A percentile compares a stretch with the other conserved stretches of the same genome.
Evolutionary conservation across 208 protist species (phyloP).

Genomic region (Paratrypanosoma confusum): DNA sequence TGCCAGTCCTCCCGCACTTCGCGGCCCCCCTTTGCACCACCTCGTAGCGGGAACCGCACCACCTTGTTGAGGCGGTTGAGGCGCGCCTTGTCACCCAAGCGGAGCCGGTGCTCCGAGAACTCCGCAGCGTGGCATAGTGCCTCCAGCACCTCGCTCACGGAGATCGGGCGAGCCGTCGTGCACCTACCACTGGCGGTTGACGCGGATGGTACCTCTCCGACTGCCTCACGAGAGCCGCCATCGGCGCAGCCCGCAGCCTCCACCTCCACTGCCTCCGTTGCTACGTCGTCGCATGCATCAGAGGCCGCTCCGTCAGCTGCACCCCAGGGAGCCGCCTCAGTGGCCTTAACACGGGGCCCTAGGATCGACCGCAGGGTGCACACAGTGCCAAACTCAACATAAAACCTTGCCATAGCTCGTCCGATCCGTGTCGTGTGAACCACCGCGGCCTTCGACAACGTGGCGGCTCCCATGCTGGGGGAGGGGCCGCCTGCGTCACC

Average conservation of each 20-base stretch:
- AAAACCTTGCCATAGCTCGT: slow-evolving; percentile 63
- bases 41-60: slow-evolving; percentile 53
- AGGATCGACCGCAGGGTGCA: too few species aligned
- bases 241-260: too few species aligned
- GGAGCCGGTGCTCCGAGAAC: slow-evolving; percentile 61
- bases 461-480: too few species aligned
- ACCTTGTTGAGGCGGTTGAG: slow-evolving; percentile 74
- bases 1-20: slow-evolving; percentile 85
- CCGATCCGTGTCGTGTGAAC: slow-evolving; percentile 34
- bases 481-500: neutral
- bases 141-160: slow-evolving; percentile 15
- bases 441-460: too few species aligned
- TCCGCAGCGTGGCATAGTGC: slow-evolving; percentile 55
- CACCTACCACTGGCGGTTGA: neutral
- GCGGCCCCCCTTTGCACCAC: slow-evolving; percentile 42
- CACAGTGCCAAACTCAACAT: slow-evolving; percentile 76
- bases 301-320: too few species aligned
- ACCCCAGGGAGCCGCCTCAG: too few species aligned
- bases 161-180: neutral
- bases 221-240: too few species aligned
- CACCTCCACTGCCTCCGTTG: too few species aligned
- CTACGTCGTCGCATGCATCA: too few species aligned
- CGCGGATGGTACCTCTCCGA: too few species aligned
- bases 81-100: slow-evolving; percentile 63
- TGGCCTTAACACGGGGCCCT: too few species aligned